Evolutionary conservation across 345 rosid genomes (phyloP).

Genomic region (Leavenworthia alabamica): DNA sequence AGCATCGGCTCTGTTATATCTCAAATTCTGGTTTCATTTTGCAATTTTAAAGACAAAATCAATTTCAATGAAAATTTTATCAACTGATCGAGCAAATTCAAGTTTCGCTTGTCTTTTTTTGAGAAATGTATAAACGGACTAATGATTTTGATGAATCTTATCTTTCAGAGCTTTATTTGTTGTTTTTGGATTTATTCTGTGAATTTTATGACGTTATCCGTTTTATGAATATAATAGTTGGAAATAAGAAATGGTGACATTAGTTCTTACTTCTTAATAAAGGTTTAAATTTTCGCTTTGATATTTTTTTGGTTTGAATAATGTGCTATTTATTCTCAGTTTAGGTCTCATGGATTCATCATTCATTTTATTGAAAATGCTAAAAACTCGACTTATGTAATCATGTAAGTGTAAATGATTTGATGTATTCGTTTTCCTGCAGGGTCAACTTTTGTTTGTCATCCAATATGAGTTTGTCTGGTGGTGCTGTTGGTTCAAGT

Average conservation of each 20-base stretch:
- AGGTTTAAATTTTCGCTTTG: not conserved
- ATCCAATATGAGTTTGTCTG: conserved; percentile 65
- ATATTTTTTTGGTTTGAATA: not conserved
- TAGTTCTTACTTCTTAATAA: not conserved
- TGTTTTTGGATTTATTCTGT: not conserved
- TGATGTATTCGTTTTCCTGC: not conserved
- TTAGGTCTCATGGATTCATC: not conserved
- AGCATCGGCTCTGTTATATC: not conserved
- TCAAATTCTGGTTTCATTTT: not conserved
- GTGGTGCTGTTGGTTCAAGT: conserved; percentile 66
- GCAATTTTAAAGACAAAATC: not conserved
- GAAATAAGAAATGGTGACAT: not conserved
- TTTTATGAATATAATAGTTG: not conserved
- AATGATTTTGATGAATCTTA: not conserved
- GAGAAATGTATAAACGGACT: not conserved
- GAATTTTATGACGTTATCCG: not conserved
- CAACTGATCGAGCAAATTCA: not conserved
- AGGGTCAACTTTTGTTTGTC: conserved; percentile 3
- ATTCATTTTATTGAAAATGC: not conserved
- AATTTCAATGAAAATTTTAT: not conserved
- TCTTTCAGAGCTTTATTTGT: not conserved
- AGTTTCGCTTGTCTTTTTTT: not conserved
- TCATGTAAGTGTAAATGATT: not conserved
- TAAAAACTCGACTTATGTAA: not conserved
- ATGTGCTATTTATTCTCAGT: not conserved